These are phyloP conservation scores for Abrus precatorius DNA, from an alignment of 306 rosid genomes.

Conservation along the genomic window DNA sequence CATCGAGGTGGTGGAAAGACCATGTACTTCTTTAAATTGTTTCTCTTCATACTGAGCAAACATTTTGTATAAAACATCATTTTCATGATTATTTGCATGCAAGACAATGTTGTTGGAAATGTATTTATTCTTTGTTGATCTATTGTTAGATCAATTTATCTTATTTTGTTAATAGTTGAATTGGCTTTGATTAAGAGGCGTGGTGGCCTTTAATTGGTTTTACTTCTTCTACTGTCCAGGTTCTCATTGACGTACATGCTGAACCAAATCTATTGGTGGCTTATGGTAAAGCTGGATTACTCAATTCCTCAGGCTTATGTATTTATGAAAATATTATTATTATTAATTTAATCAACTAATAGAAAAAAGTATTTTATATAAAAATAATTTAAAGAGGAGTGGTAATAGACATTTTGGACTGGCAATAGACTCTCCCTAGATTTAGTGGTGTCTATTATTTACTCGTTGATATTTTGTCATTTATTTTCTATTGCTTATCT, in stretches of 20 bases:
- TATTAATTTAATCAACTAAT: too few relatives aligned
- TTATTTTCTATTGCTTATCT: conserved; percentile 9
- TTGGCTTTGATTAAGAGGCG: conserved; percentile 18
- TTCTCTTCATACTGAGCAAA: conserved; percentile 1
- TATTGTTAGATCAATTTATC: conserved; percentile 9
- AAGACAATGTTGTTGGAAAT: conserved; percentile 22
- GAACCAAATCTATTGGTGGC: conserved; percentile 91
- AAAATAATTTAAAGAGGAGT: too few relatives aligned
- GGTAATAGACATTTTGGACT: too few relatives aligned
- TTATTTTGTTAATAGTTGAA: conserved; percentile 4
- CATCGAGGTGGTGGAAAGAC: conserved; percentile 5
- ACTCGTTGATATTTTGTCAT: not conserved
- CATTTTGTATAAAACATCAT: conserved; percentile 39
- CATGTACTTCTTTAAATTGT: conserved; percentile 18
- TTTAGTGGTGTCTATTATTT: conserved; percentile 16
- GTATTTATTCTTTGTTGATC: conserved; percentile 32
- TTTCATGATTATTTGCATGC: conserved; percentile 14
- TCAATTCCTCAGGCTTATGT: conserved; percentile 32
- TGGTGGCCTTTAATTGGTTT: conserved; percentile 32
- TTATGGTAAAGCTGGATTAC: conserved; percentile 67
- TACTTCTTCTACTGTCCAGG: conserved; percentile 59
- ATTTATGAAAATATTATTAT: too few relatives aligned
- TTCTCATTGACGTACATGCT: conserved; percentile 82
- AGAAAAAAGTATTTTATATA: too few relatives aligned
- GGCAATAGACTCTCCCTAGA: not conserved